Base-by-base conservation (phyloP, 2,329 filamentous ascomycete genomes). In the Teratosphaeriaceae sp. region DNA sequence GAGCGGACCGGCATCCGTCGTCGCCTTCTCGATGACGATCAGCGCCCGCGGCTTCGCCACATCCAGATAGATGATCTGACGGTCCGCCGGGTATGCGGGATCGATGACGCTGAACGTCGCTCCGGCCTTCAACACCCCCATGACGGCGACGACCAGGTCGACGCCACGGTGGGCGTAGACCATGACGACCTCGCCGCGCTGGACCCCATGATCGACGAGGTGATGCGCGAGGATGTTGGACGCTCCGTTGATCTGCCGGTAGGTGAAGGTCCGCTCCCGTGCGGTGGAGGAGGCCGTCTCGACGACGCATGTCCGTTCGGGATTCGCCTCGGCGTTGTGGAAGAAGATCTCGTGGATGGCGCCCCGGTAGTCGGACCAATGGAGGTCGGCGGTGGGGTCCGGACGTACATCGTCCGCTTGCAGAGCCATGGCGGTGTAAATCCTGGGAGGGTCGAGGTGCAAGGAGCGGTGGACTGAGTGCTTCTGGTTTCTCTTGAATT, bases 161-260 rank as follows among this genome's bases (percentile, higher is more conserved):
- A 95, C 88, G 44, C 80, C 80, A 45, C 89, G 80, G 65, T 95
- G 78, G 43, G 87, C 87, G 60, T 82, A 96, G 50, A 92, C 85
- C 86, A 95, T 94, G 56, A 95, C 88, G 2, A 95, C 88, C 60
- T 97, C 88, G 7, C 88, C 88, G 53, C 80, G 73, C 46, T 80
- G 73, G 50, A 88, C 73, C 45, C 89, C 88, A 56, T 80, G 74
- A 39, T 82, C 73, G 42, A 84, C 76, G 16, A 96, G 74, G 59
- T 94, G 78, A 65, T 94, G 81, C 18, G 88, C 85, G 5, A 96
- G 65, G 15, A 79, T 73, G 61, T 94, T 94, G 22, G 86, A 84
- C 0, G 84, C 82, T 68, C 95, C 84, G 59, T 88, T 76, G 59
- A 97, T 95, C 58, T 94, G 86, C 51, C 73, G 72, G 64, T 96